Base-by-base conservation (phyloP, 176 grass and related monocot genomes). In the Lolium multiflorum region DNA sequence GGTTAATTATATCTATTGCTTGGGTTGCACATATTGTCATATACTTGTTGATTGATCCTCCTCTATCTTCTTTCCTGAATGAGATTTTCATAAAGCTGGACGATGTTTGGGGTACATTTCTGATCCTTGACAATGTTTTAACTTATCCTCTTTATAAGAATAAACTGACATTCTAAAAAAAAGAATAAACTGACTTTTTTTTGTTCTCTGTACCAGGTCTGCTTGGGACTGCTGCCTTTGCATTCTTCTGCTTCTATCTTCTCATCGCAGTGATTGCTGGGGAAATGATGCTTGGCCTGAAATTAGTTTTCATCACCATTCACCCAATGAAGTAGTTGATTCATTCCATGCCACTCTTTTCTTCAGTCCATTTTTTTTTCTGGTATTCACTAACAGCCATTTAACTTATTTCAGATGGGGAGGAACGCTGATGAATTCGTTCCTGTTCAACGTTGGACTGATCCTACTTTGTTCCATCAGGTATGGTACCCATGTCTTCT, bases 181-280 rank as follows among this genome's bases (percentile, higher is more conserved):
- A 18, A 46, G n/a, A 78, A 84, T 77, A 69, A 52, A 62, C 22
- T 17, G 54, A 87, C n/a, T 7, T 26, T 69, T 9, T 60, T 93
- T 11, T 60, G 14, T 47, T 78, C 46, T 80, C 31, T 88, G 26
- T 90, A 92, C 76, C 87, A 99, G 97, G 97, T 88, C 90, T 99
- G 64, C 92, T 99, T 90, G 97, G 97, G 44, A 97, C 94, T 88
- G 97, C 89, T 78, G 97, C 97, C 74, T 99, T 99, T 63, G 97
- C 97, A 61, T 97, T 99, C 91, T 99, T 99, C 89, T 99, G 97
- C 83, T 99, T 99, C 83, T 97, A 99, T 78, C 94, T 97, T 68
- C 92, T 99, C 39, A 77, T 99, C 26, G 97, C 97, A 49, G 97
- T 99, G 66, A 99, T 99, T 90, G 97, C 97, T 57, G 97, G 97